Conservation (phyloP, 1,139 yeast species). For the Blastobotrys proliferans region DNA sequence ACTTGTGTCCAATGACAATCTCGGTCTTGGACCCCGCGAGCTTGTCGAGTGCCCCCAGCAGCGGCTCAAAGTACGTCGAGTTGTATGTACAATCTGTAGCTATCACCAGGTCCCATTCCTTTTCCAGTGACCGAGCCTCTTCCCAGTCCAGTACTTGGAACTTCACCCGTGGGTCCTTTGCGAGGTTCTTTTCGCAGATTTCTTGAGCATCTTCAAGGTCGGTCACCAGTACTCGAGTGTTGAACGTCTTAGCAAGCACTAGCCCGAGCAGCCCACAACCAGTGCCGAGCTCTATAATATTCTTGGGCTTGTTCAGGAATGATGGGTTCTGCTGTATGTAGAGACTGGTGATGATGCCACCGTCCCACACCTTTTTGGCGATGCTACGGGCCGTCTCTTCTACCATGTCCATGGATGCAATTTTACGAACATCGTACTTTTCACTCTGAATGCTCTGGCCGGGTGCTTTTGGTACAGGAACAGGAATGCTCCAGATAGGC, state of each 20-base stretch:
- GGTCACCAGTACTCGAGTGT: slow-evolving; percentile 22
- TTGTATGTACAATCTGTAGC: slow-evolving; percentile 34
- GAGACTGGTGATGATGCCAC: slow-evolving; percentile 21
- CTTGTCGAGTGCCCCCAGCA: slow-evolving; percentile 23
- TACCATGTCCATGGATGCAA: slow-evolving; percentile 9
- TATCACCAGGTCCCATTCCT: slow-evolving; percentile 25
- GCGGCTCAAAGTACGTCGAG: slow-evolving; percentile 26
- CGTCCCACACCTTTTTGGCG: slow-evolving; percentile 31
- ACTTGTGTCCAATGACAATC: slow-evolving; percentile 29
- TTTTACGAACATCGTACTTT: slow-evolving; percentile 11
- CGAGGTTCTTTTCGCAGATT: slow-evolving; percentile 25
- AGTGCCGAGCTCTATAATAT: slow-evolving; percentile 29
- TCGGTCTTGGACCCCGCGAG: slow-evolving; percentile 17
- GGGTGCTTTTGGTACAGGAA: background rate
- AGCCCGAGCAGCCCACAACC: slow-evolving; percentile 32
- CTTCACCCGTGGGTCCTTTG: slow-evolving; percentile 14
- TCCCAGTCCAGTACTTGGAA: slow-evolving; percentile 19
- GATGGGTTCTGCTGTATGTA: slow-evolving; percentile 5
- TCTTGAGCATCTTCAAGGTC: slow-evolving; percentile 29
- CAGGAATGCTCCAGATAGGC: slow-evolving; percentile 6
- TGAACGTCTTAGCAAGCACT: slow-evolving; percentile 20
- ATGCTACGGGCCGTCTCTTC: slow-evolving; percentile 30
- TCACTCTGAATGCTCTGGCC: slow-evolving; percentile 7
- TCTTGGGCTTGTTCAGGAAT: slow-evolving; percentile 11
- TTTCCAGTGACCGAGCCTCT: slow-evolving; percentile 3